Evolutionary conservation across 2,329 filamentous ascomycete species (phyloP).

Genomic region (Fusarium floridanum): DNA sequence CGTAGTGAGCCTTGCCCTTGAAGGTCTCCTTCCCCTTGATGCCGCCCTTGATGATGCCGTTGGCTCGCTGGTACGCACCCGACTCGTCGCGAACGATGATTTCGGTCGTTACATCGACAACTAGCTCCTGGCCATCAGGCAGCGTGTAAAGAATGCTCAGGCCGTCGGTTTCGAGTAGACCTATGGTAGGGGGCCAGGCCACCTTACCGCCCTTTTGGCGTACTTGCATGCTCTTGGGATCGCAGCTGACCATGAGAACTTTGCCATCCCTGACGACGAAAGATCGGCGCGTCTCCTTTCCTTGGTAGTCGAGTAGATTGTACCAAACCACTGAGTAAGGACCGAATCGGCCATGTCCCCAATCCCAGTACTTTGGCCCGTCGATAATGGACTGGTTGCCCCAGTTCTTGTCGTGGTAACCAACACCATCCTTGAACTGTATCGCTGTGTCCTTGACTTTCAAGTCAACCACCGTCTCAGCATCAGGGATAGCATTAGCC

Average conservation of each 20-base stretch:
- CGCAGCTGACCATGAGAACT: neutral
- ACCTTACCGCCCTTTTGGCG: neutral
- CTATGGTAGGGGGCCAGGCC: neutral
- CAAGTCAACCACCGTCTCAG: neutral
- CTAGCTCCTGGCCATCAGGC: neutral
- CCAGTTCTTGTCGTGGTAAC: neutral
- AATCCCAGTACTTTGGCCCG: neutral
- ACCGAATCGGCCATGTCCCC: neutral
- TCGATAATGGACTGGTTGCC: neutral
- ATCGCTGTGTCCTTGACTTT: neutral
- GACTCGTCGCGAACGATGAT: neutral
- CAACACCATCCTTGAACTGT: neutral
- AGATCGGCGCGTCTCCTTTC: neutral
- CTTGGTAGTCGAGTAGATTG: neutral
- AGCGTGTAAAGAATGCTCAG: neutral
- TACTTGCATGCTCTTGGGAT: neutral
- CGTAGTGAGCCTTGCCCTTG: neutral
- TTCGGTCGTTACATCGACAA: neutral
- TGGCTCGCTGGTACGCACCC: neutral
- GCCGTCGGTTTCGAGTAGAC: neutral
- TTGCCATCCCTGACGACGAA: neutral
- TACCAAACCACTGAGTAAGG: neutral
- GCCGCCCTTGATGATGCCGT: neutral
- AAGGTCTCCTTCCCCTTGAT: neutral
- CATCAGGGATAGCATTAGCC: neutral